phyloP scores from a whole-genome alignment of 371 early-diverging fungal species.

The Mucor racemosus region DNA sequence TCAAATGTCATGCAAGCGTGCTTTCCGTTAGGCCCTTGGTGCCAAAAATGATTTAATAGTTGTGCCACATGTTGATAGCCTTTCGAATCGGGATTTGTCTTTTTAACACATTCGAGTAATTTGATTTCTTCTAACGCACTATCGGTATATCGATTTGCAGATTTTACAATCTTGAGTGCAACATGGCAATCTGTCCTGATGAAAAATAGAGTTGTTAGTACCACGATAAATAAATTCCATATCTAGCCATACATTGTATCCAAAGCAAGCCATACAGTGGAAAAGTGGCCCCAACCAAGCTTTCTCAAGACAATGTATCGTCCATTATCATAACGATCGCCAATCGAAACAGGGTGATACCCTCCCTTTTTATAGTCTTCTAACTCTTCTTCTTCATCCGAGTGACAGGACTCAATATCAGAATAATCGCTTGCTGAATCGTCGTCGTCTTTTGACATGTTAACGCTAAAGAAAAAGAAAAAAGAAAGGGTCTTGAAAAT shows the following conservation, averaged over 20 bases:
- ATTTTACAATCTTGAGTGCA: slow-evolving; percentile 96
- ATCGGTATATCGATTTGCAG: slow-evolving; percentile 93
- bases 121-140: slow-evolving; percentile 96
- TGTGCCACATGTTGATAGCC: slow-evolving; percentile 79
- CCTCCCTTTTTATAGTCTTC: slow-evolving; percentile 93
- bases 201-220: not conserved
- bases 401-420: slow-evolving; percentile 25
- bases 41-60: slow-evolving; percentile 88
- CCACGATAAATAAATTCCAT: not conserved
- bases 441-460: slow-evolving; percentile 21
- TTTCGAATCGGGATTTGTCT: slow-evolving; percentile 63
- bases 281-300: slow-evolving; percentile 98
- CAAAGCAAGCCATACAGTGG: slow-evolving; percentile 94
- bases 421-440: slow-evolving; percentile 34
- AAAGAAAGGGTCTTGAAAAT: not conserved
- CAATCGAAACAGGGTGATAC: slow-evolving; percentile 90
- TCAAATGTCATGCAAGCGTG: slow-evolving; percentile 98
- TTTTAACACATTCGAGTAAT: slow-evolving; percentile 76
- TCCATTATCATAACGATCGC: slow-evolving; percentile 81
- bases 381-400: slow-evolving; percentile 87
- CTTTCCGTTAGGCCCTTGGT: slow-evolving; percentile 88
- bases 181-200: slow-evolving; percentile 74
- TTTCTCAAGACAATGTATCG: slow-evolving; percentile 88
- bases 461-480: not conserved
- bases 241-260: slow-evolving; percentile 67